A percentile compares a stretch with the other conserved stretches of the same genome.
These are phyloP conservation scores for Tulasnella sp. DNA, from an alignment of 768 basidiomycete species.

Conservation along the genomic window DNA sequence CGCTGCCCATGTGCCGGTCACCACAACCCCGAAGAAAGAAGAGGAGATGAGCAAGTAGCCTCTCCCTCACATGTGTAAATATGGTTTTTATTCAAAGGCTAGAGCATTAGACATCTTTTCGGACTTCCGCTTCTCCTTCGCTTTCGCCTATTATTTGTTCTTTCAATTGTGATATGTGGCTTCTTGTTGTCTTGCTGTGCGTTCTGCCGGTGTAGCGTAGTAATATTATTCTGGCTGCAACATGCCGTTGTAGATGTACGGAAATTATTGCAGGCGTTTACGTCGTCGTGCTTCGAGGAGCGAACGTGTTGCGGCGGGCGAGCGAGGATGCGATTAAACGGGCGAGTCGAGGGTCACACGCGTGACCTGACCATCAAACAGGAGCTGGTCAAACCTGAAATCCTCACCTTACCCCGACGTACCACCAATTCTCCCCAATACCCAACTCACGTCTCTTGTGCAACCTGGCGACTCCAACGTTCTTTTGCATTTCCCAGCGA, in stretches of 20 bases:
- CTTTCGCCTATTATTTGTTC: background rate
- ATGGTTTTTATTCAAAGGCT: background rate
- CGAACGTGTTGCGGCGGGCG: background rate
- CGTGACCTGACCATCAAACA: background rate
- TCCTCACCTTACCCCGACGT: background rate
- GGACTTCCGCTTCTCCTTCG: background rate
- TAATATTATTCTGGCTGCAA: constrained; percentile 2
- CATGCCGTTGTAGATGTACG: background rate
- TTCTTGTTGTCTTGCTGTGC: background rate
- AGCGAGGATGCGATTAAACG: background rate
- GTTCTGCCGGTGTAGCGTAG: constrained; percentile 1
- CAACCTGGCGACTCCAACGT: background rate
- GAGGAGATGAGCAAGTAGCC: background rate
- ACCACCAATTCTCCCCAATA: background rate
- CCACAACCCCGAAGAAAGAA: background rate
- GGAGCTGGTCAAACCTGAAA: background rate
- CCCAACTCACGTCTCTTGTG: background rate
- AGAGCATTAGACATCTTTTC: background rate
- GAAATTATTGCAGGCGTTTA: background rate
- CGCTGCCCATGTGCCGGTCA: background rate
- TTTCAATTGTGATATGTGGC: background rate
- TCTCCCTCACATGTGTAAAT: background rate
- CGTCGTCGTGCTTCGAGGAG: background rate
- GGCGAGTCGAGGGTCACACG: background rate
- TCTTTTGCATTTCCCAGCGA: background rate